phyloP scores from a whole-genome alignment of 192 early-diverging fungal species.

The Coemansia sp. region DNA sequence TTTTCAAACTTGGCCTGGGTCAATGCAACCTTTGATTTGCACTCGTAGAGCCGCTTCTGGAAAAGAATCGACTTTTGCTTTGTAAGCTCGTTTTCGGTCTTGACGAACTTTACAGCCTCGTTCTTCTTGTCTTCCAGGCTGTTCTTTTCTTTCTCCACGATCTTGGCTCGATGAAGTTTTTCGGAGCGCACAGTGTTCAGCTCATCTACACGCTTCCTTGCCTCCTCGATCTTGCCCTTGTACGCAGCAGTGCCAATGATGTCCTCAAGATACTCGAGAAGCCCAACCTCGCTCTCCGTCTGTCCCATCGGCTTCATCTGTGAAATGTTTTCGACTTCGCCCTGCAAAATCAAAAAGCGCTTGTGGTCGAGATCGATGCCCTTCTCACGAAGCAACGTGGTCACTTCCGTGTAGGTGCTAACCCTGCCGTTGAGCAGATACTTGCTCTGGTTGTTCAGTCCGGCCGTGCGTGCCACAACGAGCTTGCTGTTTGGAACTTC shows the following conservation, averaged over 20 bases:
- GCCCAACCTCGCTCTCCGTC: slow-evolving; percentile 89
- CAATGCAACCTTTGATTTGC: slow-evolving; percentile 50
- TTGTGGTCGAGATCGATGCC: slow-evolving; percentile 98
- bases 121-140: slow-evolving; percentile 74
- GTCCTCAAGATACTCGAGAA: slow-evolving; percentile 97
- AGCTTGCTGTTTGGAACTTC: slow-evolving; percentile 68
- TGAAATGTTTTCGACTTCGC: slow-evolving; percentile 98
- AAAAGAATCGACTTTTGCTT: slow-evolving; percentile 72
- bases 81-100: slow-evolving; percentile 77
- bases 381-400: slow-evolving; percentile 72
- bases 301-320: slow-evolving; percentile 96
- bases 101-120: slow-evolving; percentile 79
- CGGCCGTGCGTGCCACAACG: slow-evolving; percentile 75
- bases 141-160: slow-evolving; percentile 86
- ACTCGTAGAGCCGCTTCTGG: slow-evolving; percentile 71
- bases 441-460: slow-evolving; percentile 67
- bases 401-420: slow-evolving; percentile 83
- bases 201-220: slow-evolving; percentile 66
- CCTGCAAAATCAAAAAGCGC: slow-evolving; percentile 96
- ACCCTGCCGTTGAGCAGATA: slow-evolving; percentile 68
- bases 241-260: slow-evolving; percentile 94
- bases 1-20: slow-evolving; percentile 58
- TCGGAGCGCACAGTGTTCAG: slow-evolving; percentile 77
- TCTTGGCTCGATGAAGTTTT: slow-evolving; percentile 80
- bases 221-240: slow-evolving; percentile 81